Evolutionary conservation across 495 filamentous ascomycete genomes (phyloP), one percentile per base, ranked within the genome.

Genomic region (Penicillium chermesinum): DNA sequence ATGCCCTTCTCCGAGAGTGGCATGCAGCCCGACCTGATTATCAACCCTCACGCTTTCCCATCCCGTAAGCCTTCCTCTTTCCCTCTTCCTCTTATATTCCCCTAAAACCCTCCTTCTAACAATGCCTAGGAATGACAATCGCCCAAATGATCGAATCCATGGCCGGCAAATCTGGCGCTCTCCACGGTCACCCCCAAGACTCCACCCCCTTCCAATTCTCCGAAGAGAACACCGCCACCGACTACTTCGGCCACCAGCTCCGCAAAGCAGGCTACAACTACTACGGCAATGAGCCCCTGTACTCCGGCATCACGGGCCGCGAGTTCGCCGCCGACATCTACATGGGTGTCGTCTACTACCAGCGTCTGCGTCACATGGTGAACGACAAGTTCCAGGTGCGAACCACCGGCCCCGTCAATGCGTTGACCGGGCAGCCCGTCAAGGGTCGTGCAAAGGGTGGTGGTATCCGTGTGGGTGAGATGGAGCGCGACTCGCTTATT

Each of bases 21-120:
- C 48, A 96, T 98, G 60, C 88, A 95, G 61, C 93, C 93, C 3
- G 93, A 98, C 66, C 75, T 95, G 57, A 98, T 98, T 63, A 98
- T 98, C 74, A 98, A 98, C 70, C 93, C 93, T 49, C 93, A 98
- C 78, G 93, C 93, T 67, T 98, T 98, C 79, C 93, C 93, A n/a
- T 97, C 93, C 46, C 91, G 93, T 68, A 66, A 62, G 72, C 64
- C 27, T 37, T 32, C 18, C 35, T 10, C n/a, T 20, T 7, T 15
- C 14, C 40, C 16, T n/a, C 15, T 38, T 20, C 13, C 9, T 44
- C 35, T n/a, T 38, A 0, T 16, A 16, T 7, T 0, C 13, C 21
- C 3, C 61, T 63, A 48, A 65, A 48, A 27, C 27, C 27, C 19
- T 20, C 17, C 37, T 27, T 8, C 25, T 30, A 30, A 30, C 25